These are phyloP conservation scores for Hamamelis virginiana DNA, from an alignment of 164 flowering plant species.

Conservation along the genomic window DNA sequence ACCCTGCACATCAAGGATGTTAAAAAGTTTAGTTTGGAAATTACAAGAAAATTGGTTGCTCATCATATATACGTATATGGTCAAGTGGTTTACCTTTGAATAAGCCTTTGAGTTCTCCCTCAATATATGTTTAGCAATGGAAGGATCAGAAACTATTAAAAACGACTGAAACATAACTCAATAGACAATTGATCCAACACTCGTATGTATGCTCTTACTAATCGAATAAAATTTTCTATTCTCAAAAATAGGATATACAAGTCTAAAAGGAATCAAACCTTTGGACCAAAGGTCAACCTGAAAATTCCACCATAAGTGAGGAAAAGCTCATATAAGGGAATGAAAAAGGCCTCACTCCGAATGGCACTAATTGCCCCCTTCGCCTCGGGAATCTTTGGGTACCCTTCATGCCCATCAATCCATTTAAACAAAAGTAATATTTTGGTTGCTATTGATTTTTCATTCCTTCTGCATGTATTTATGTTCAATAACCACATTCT, in stretches of 20 bases:
- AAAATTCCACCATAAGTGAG: conserved; percentile 92
- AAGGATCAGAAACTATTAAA: conserved; percentile 93
- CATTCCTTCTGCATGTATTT: too few species aligned
- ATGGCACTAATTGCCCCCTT: conserved; percentile 69
- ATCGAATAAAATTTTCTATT: too few species aligned
- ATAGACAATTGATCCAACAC: conserved; percentile 10
- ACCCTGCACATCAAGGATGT: conserved; percentile 56
- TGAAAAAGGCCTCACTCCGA: conserved; percentile 73
- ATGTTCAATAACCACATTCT: too few species aligned
- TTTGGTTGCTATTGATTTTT: too few species aligned
- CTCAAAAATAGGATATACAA: neutral
- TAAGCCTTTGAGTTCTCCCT: conserved; percentile 85
- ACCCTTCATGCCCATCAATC: conserved; percentile 26
- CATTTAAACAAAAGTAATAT: conserved; percentile 39
- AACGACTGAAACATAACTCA: conserved; percentile 69
- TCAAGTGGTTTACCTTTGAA: conserved; percentile 67
- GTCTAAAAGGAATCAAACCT: conserved; percentile 46
- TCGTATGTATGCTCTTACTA: too few species aligned
- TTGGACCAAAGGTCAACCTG: conserved; percentile 87
- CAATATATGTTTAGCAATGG: conserved; percentile 84
- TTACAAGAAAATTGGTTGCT: neutral
- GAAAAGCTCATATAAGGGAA: conserved; percentile 83
- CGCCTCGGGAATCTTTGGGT: conserved; percentile 71
- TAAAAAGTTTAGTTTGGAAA: neutral
- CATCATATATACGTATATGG: too few species aligned